Evolutionary conservation across 1,139 yeast genomes (phyloP).

Genomic region (Yamadazyma dendronema): DNA sequence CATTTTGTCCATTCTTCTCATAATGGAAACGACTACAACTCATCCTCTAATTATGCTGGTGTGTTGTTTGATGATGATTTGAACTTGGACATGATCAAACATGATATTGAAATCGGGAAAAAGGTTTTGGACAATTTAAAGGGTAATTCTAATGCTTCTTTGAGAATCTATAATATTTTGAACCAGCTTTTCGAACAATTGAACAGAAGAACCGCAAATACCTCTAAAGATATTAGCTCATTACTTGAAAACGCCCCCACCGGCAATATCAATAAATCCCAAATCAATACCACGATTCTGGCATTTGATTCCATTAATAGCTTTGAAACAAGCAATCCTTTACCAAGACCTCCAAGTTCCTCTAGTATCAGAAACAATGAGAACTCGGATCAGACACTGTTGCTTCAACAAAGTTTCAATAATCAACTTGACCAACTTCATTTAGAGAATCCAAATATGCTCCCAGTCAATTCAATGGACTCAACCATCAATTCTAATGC

Average conservation of each 20-base stretch:
- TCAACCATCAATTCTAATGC: neutral
- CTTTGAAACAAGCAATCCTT: conserved; percentile 10
- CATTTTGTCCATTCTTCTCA: conserved; percentile 58
- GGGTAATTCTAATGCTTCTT: conserved; percentile 74
- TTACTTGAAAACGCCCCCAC: conserved; percentile 9
- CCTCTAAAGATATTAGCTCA: conserved; percentile 25
- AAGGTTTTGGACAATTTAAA: conserved; percentile 69
- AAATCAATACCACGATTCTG: conserved; percentile 28
- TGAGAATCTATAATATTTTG: conserved; percentile 74
- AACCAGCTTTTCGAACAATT: conserved; percentile 81
- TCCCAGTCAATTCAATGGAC: neutral
- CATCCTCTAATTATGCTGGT: conserved; percentile 43
- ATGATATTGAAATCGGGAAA: conserved; percentile 81
- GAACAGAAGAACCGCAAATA: conserved; percentile 60
- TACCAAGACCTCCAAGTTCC: neutral
- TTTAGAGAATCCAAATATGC: neutral
- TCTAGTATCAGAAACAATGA: neutral
- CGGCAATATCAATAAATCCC: conserved; percentile 12
- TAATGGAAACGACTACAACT: conserved; percentile 20
- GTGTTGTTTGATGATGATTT: conserved; percentile 57
- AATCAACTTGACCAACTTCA: conserved; percentile 7
- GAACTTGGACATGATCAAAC: conserved; percentile 64
- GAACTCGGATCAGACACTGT: conserved; percentile 4
- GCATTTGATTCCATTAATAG: conserved; percentile 38
- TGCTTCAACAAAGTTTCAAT: conserved; percentile 10